Percentiles rank a stretch among this genome's conserved stretches.
Conservation (phyloP, 345 rosid species). For the Eucalyptus cloeziana region DNA sequence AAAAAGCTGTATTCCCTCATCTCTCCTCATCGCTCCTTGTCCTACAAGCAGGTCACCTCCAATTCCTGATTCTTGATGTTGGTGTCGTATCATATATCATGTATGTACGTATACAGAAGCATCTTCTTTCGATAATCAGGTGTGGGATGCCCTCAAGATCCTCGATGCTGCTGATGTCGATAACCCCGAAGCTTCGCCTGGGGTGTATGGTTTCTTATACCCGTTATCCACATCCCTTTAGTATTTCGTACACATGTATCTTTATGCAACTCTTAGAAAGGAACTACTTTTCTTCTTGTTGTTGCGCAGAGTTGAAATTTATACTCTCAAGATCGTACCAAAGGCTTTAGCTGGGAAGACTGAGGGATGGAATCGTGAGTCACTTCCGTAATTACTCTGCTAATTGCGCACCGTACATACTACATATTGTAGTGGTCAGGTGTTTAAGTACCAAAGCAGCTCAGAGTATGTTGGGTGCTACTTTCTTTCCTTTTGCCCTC, state of each 20-base stretch:
- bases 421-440: background rate
- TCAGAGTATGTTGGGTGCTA: background rate
- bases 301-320: background rate
- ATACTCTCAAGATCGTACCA: background rate
- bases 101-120: too few species aligned
- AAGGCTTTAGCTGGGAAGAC: constrained; percentile 1
- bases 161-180: background rate
- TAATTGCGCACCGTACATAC: background rate
- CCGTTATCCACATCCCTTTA: background rate
- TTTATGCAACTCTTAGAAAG: background rate
- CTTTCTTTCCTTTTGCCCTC: background rate
- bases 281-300: background rate
- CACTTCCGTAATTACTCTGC: background rate
- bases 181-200: background rate
- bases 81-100: too few species aligned
- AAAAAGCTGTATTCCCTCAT: background rate
- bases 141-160: constrained; percentile 4
- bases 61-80: background rate
- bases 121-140: background rate
- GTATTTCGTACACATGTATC: background rate
- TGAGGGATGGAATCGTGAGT: constrained; percentile 5
- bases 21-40: background rate
- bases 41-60: background rate
- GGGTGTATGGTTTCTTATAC: background rate
- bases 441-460: background rate